Conservation (phyloP, 2,329 filamentous ascomycete genomes). For the Aspergillus pseudoterreus region DNA sequence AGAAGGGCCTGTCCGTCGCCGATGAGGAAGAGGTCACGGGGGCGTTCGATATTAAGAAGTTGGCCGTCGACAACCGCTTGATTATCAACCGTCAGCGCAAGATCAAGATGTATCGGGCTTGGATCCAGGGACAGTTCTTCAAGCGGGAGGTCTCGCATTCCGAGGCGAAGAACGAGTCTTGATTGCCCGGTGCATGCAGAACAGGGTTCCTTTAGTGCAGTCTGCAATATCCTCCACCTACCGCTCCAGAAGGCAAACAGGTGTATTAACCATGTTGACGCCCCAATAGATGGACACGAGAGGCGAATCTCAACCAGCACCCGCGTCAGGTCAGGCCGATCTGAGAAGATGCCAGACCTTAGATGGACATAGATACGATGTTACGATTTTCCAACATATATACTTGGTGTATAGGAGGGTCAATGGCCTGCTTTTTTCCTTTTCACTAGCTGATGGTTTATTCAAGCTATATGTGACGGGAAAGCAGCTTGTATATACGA, state of each 20-base stretch:
- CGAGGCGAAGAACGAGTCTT: slow-evolving; percentile 12
- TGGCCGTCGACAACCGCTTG: slow-evolving; percentile 82
- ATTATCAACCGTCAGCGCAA: slow-evolving; percentile 87
- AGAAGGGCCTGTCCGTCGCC: slow-evolving; percentile 25
- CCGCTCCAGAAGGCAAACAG: too few species aligned
- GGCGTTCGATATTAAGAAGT: slow-evolving; percentile 67
- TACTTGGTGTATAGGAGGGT: too few species aligned
- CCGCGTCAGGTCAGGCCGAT: not conserved
- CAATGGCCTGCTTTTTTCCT: too few species aligned
- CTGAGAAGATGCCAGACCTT: not conserved
- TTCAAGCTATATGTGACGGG: too few species aligned
- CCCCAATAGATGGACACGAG: too few species aligned
- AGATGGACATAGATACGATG: slow-evolving; percentile 3
- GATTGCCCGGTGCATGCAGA: not conserved
- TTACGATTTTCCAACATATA: not conserved
- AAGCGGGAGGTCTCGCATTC: slow-evolving; percentile 25
- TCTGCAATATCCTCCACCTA: too few species aligned
- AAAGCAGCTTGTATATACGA: too few species aligned
- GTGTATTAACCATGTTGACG: too few species aligned
- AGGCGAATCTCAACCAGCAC: too few species aligned
- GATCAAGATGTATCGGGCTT: slow-evolving; percentile 98
- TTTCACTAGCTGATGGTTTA: too few species aligned
- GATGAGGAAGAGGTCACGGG: slow-evolving; percentile 14
- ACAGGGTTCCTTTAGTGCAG: too few species aligned
- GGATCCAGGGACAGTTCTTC: slow-evolving; percentile 49